A percentile compares a stretch with the other conserved stretches of the same genome.
Evolutionary conservation across 495 filamentous ascomycete species (phyloP).

Genomic region (Aspergillus heteromorphus): DNA sequence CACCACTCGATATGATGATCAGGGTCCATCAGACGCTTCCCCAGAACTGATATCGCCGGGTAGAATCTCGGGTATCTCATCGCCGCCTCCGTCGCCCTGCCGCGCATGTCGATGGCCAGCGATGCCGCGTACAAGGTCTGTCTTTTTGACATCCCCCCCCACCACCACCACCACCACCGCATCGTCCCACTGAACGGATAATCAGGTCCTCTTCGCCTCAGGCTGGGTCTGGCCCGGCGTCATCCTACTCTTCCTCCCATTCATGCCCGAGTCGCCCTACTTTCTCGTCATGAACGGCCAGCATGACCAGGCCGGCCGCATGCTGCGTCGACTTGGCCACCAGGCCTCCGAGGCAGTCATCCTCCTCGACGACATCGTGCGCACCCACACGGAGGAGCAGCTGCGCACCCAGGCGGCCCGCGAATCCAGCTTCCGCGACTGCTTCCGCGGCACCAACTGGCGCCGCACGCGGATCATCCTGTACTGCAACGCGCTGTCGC

Average conservation of each 20-base stretch:
- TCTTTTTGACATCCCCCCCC: no score
- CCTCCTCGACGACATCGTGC: neutral
- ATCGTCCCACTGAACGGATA: neutral
- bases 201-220: constrained; percentile 14
- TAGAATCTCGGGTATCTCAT: constrained; percentile 16
- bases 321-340: constrained; percentile 2
- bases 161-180: neutral
- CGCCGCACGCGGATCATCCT: constrained; percentile 28
- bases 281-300: constrained; percentile 9
- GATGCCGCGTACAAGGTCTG: constrained; percentile 10
- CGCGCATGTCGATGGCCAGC: constrained; percentile 8
- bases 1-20: neutral
- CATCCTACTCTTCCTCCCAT: neutral
- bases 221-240: constrained; percentile 13
- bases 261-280: constrained; percentile 11
- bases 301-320: constrained; percentile 3
- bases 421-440: constrained; percentile 15
- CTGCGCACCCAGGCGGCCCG: neutral
- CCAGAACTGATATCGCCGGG: no score
- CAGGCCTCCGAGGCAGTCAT: neutral
- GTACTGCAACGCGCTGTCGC: constrained; percentile 16
- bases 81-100: constrained; percentile 9
- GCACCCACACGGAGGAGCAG: neutral
- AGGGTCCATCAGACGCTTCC: no score
- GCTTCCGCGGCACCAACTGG: constrained; percentile 23